phyloP scores from a whole-genome alignment of 495 filamentous ascomycete species.

The Penicillium cinerascens region DNA sequence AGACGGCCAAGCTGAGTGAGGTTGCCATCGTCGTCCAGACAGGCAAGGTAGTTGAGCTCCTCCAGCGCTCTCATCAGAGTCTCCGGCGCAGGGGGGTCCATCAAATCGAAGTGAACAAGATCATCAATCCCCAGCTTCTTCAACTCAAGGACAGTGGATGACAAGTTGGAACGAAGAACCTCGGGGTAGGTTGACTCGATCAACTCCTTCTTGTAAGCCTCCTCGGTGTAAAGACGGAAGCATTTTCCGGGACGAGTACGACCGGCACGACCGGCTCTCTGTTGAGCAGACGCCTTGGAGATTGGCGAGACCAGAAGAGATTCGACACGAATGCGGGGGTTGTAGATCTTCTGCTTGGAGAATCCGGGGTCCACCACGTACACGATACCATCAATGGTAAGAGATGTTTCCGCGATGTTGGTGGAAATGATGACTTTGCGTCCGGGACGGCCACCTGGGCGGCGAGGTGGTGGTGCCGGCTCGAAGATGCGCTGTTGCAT shows the following conservation, averaged over 20 bases:
- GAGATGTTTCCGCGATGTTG: constrained; percentile 95
- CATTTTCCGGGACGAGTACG: constrained; percentile 97
- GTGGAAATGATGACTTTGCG: constrained; percentile 95
- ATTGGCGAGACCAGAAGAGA: constrained; percentile 94
- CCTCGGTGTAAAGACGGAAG: constrained; percentile 95
- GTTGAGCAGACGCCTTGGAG: constrained; percentile 96
- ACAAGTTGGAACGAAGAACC: constrained; percentile 88
- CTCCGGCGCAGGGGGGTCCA: constrained; percentile 98
- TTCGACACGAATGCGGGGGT: constrained; percentile 92
- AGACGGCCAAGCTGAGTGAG: constrained; percentile 80
- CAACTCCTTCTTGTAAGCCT: constrained; percentile 95
- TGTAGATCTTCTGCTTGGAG: constrained; percentile 99
- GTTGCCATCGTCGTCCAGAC: constrained; percentile 93
- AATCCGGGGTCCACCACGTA: constrained; percentile 99
- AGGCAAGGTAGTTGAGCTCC: constrained; percentile 95
- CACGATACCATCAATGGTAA: constrained; percentile 98
- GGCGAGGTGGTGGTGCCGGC: constrained; percentile 69
- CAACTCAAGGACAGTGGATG: constrained; percentile 90
- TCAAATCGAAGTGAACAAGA: constrained; percentile 95
- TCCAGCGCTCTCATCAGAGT: constrained; percentile 98
- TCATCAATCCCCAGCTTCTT: constrained; percentile 97
- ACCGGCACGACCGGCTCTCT: constrained; percentile 96
- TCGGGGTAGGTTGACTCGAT: constrained; percentile 97
- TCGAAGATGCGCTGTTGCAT: constrained; percentile 97
- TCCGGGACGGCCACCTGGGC: constrained; percentile 75